phyloP scores from a whole-genome alignment of 2,329 filamentous ascomycete species.

The Talaromyces amestolkiae region DNA sequence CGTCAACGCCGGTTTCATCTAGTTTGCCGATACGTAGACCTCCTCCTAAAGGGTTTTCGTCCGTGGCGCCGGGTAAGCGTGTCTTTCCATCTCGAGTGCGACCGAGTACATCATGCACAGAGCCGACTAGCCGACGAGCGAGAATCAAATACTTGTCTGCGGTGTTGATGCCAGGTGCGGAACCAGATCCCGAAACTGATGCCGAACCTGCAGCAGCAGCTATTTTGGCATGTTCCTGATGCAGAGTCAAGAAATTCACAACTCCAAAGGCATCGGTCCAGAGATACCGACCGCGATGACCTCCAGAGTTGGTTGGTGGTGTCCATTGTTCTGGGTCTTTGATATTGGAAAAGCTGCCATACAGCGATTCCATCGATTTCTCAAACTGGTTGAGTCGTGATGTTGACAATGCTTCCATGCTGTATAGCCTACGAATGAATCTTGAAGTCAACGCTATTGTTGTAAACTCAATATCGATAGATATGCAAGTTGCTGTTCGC shows the following conservation, averaged over 20 bases:
- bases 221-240: slow-evolving; percentile 36
- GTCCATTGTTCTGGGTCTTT: slow-evolving; percentile 42
- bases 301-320: slow-evolving; percentile 52
- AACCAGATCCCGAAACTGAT: not conserved
- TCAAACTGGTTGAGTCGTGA: slow-evolving; percentile 33
- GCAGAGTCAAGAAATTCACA: slow-evolving; percentile 57
- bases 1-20: slow-evolving; percentile 49
- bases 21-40: slow-evolving; percentile 60
- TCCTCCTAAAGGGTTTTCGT: slow-evolving; percentile 52
- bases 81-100: slow-evolving; percentile 49
- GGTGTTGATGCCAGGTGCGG: slow-evolving; percentile 5
- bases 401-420: slow-evolving; percentile 19
- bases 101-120: slow-evolving; percentile 55
- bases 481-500: slow-evolving; percentile 1
- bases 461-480: not conserved
- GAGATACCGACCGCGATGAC: slow-evolving; percentile 58
- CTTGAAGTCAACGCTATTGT: not conserved
- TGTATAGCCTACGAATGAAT: not conserved
- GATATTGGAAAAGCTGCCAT: slow-evolving; percentile 37
- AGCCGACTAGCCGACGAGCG: slow-evolving; percentile 49
- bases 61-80: slow-evolving; percentile 53
- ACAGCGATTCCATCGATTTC: slow-evolving; percentile 41
- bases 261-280: slow-evolving; percentile 63
- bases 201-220: slow-evolving; percentile 5
- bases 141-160: slow-evolving; percentile 47